A percentile compares a stretch with the other conserved stretches of the same genome.
phyloP scores from a whole-genome alignment of 2,329 filamentous ascomycete genomes.

The Biscogniauxia marginata region DNA sequence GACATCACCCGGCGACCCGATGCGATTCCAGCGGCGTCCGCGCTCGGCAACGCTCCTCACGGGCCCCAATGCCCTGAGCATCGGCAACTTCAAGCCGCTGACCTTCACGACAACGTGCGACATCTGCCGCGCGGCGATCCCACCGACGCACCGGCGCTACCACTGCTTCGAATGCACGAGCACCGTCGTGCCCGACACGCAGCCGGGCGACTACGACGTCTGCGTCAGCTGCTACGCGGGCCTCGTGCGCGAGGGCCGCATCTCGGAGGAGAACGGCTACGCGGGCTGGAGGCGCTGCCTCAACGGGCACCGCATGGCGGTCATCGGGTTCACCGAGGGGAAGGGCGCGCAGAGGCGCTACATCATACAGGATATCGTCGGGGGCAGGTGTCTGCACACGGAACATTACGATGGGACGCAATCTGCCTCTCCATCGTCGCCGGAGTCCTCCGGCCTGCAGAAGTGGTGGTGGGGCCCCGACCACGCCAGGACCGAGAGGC shows the following conservation, averaged over 20 bases:
- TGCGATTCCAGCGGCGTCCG: conserved; percentile 40
- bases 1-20: conserved; percentile 38
- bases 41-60: conserved; percentile 47
- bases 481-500: conserved; percentile 40
- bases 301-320: conserved; percentile 78
- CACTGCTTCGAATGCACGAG: conserved; percentile 77
- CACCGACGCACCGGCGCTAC: conserved; percentile 66
- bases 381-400: conserved; percentile 68
- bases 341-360: conserved; percentile 66
- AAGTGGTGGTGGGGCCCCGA: conserved; percentile 52
- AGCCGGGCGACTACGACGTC: conserved; percentile 79
- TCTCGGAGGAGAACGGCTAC: conserved; percentile 73
- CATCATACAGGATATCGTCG: conserved; percentile 71
- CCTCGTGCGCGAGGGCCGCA: conserved; percentile 60
- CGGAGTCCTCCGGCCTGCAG: conserved; percentile 36
- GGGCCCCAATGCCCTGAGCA: conserved; percentile 44
- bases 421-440: conserved; percentile 2
- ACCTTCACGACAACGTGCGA: conserved; percentile 77
- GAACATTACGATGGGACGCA: conserved; percentile 46
- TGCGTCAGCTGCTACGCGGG: conserved; percentile 75
- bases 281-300: conserved; percentile 82
- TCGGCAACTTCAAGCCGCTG: conserved; percentile 63
- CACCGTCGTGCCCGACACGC: conserved; percentile 43
- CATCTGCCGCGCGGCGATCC: conserved; percentile 71
- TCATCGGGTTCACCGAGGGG: conserved; percentile 72